phyloP scores from a whole-genome alignment of 805 yeast genomes.

The Naumovozyma baii region DNA sequence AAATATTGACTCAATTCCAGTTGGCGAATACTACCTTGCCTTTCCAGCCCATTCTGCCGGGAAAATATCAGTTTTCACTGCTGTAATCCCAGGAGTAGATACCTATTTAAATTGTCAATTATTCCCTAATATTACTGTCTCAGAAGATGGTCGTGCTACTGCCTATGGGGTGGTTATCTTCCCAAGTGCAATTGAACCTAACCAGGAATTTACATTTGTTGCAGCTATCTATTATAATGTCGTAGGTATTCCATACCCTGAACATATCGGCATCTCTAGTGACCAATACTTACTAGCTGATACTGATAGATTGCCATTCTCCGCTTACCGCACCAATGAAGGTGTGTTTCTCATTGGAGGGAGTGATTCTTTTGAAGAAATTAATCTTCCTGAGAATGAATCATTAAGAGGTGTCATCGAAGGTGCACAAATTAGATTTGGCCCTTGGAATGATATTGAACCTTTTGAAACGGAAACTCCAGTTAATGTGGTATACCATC shows the following conservation, averaged over 20 bases:
- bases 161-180: conserved; percentile 42
- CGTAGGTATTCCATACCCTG: conserved; percentile 53
- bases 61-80: conserved; percentile 39
- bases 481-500: conserved; percentile 52
- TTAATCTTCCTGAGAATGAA: conserved; percentile 13
- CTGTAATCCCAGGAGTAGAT: conserved; percentile 24
- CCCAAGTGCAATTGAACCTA: conserved; percentile 61
- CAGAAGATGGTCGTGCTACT: conserved; percentile 22
- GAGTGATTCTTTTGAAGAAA: conserved; percentile 14
- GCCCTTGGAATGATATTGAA: conserved; percentile 40
- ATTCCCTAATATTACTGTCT: conserved; percentile 15
- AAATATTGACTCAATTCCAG: conserved; percentile 50
- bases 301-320: conserved; percentile 46
- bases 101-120: conserved; percentile 23
- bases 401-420: conserved; percentile 30
- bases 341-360: conserved; percentile 36
- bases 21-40: conserved; percentile 46
- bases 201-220: conserved; percentile 39
- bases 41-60: conserved; percentile 40
- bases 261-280: conserved; percentile 46
- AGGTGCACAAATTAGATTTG: conserved; percentile 37
- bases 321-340: conserved; percentile 54
- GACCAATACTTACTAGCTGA: conserved; percentile 49
- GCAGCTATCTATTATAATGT: conserved; percentile 42
- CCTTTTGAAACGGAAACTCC: conserved; percentile 39